Conservation (phyloP, 2,329 filamentous ascomycete genomes). For the Metarhizium anisopliae region DNA sequence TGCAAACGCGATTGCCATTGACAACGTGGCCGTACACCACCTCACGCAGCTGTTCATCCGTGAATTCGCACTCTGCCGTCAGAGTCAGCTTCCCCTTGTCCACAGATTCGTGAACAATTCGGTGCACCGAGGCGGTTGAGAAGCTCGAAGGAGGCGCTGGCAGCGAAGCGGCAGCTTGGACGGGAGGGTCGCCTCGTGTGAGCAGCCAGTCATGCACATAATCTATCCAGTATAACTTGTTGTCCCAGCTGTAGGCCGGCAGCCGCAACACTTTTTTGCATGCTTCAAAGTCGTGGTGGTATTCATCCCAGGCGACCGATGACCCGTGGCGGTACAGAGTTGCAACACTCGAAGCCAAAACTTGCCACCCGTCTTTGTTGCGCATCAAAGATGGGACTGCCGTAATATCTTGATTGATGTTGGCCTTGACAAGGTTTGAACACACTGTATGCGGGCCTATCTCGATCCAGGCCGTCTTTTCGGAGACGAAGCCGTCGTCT, state of each 20-base stretch:
- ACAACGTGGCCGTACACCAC: neutral
- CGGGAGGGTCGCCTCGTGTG: neutral
- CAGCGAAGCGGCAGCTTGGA: neutral
- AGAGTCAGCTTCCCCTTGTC: neutral
- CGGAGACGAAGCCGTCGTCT: neutral
- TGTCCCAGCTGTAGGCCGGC: constrained; percentile 63
- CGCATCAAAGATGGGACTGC: constrained; percentile 54
- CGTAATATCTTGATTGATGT: constrained; percentile 41
- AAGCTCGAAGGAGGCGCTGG: neutral
- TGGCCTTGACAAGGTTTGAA: constrained; percentile 53
- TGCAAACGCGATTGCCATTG: neutral
- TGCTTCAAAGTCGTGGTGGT: constrained; percentile 41
- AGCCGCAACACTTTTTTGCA: constrained; percentile 46
- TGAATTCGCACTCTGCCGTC: neutral
- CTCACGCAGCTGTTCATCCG: neutral
- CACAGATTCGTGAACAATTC: neutral
- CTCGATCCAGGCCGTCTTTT: constrained; percentile 1
- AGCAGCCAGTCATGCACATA: constrained; percentile 57
- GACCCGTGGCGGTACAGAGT: constrained; percentile 45
- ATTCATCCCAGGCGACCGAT: constrained; percentile 51
- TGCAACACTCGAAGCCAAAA: constrained; percentile 47
- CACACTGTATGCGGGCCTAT: constrained; percentile 60
- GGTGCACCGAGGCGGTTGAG: neutral
- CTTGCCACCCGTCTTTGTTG: constrained; percentile 56
- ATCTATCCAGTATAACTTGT: constrained; percentile 61